Conservation (phyloP, 208 protist species). For the Lotmaria passim region DNA sequence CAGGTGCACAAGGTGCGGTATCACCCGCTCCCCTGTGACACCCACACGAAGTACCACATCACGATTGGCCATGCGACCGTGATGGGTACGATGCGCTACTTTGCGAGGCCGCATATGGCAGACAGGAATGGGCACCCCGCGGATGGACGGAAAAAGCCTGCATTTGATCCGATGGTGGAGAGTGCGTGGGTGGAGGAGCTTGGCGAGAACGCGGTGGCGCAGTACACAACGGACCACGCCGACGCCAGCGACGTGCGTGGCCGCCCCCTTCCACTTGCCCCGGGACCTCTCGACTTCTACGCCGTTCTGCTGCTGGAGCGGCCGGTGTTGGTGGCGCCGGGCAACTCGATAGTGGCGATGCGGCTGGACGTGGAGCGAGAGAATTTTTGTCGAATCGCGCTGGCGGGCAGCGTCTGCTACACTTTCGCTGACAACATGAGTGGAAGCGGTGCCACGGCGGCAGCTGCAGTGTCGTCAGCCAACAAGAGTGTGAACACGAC, state of each 20-base stretch:
- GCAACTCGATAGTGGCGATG: conserved; percentile 63
- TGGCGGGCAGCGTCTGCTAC: conserved; percentile 54
- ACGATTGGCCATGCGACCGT: conserved; percentile 87
- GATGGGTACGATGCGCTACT: conserved; percentile 86
- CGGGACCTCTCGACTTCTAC: conserved; percentile 45
- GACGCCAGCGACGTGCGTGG: conserved; percentile 14
- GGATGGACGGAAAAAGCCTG: no score
- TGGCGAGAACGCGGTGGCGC: conserved; percentile 31
- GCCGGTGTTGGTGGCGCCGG: conserved; percentile 41
- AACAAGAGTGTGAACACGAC: no score
- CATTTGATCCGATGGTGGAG: conserved; percentile 37
- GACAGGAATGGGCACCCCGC: no score
- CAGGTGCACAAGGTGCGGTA: conserved; percentile 79
- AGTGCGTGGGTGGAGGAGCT: conserved; percentile 58
- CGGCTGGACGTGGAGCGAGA: conserved; percentile 72
- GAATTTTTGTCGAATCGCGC: conserved; percentile 78
- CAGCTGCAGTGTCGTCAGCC: neutral
- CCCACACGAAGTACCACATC: conserved; percentile 81
- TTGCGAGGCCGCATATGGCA: conserved; percentile 35
- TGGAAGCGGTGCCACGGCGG: neutral
- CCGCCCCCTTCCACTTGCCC: conserved; percentile 29
- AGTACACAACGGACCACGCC: conserved; percentile 22
- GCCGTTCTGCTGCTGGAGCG: conserved; percentile 69
- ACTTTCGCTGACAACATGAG: conserved; percentile 20
- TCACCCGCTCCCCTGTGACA: conserved; percentile 65